Evolutionary conservation across 2,329 filamentous ascomycete genomes (phyloP), one percentile per base, ranked within the genome.

Genomic region (Ambrosiella cleistominuta): DNA sequence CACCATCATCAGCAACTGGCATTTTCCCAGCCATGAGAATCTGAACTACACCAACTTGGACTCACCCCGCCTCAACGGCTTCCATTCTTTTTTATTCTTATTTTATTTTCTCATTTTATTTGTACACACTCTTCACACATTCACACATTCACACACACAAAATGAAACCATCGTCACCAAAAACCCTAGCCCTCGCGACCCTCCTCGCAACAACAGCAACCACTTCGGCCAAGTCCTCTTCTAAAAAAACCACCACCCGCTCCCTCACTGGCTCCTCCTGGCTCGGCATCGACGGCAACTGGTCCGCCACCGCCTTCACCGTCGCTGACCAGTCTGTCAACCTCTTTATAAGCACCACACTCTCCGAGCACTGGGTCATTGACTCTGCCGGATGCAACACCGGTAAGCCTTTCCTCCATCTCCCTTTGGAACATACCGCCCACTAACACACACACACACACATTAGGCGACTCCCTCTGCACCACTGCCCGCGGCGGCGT

Each of bases 281-380:
- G 60, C 75, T 78, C 61, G 81, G 81, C 53, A 74, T 78, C 62
- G 83, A 87, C 66, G 84, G 84, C 8, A 75, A 75, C 62, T 90
- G 86, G 86, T 88, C 84, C 13, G 79, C 83, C 6, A 80, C 87
- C 62, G 74, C 72, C 11, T 72, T 89, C 61, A 77, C 71, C 64
- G 73, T 77, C 17, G 81, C 81, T 55, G 71, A 69, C 7, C 64
- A 66, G 12, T 58, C 70, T 8, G 65, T 73, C 60, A 67, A 71
- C 62, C 67, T 74, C 38, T 65, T 74, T 11, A 74, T 83, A 56
- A 87, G 82, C 64, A 88, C 84, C 5, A 75, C 78, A 11, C 74
- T 82, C 47, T 86, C 85, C 40, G 83, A 88, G 67, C 81, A 83
- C 49, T 88, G 84, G 83, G 76, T 80, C 2, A 71, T 88, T 44